These are phyloP conservation scores for Cutaneotrichosporon sp. DNA, from an alignment of 1,284 basidiomycete species.

Conservation along the genomic window DNA sequence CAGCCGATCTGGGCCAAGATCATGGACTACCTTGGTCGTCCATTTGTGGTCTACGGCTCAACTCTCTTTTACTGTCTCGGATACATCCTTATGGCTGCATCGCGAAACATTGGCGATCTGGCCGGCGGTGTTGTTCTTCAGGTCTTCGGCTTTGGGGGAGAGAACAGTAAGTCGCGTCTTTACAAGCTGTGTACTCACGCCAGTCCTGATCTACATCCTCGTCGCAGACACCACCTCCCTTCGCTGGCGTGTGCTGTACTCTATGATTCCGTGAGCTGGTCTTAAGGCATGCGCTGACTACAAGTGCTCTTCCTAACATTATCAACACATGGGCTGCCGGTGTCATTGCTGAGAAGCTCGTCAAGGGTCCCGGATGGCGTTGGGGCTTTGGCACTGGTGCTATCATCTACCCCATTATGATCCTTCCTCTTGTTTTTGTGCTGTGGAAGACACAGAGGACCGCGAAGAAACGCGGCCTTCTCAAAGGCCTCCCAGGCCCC, in stretches of 20 bases:
- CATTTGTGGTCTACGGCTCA: slow-evolving; percentile 20
- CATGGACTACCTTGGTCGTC: slow-evolving; percentile 60
- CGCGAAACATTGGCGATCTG: slow-evolving; percentile 29
- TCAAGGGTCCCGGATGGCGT: slow-evolving; percentile 41
- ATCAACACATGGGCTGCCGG: slow-evolving; percentile 28
- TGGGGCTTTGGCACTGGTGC: slow-evolving; percentile 55
- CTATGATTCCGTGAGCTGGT: slow-evolving; percentile 52
- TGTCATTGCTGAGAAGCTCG: slow-evolving; percentile 45
- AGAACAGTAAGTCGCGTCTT: slow-evolving; percentile 18
- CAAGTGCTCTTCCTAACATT: slow-evolving; percentile 38
- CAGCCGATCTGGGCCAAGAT: slow-evolving; percentile 78
- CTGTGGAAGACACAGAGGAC: slow-evolving; percentile 41
- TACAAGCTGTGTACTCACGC: background rate
- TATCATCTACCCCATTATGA: slow-evolving; percentile 8
- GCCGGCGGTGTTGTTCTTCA: slow-evolving; percentile 36
- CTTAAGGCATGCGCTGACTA: slow-evolving; percentile 50
- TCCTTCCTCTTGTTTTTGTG: slow-evolving; percentile 30
- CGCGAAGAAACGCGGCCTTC: slow-evolving; percentile 32
- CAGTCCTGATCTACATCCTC: slow-evolving; percentile 16
- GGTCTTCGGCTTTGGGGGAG: slow-evolving; percentile 26
- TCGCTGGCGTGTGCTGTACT: slow-evolving; percentile 63
- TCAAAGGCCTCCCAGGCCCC: slow-evolving; percentile 32
- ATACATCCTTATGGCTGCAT: slow-evolving; percentile 32
- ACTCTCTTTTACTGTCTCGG: slow-evolving; percentile 29
- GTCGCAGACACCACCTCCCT: slow-evolving; percentile 66